A percentile compares a stretch with the other conserved stretches of the same genome.
Conservation (phyloP, 1,284 basidiomycete genomes). For the Fomitopsis pinicola region DNA sequence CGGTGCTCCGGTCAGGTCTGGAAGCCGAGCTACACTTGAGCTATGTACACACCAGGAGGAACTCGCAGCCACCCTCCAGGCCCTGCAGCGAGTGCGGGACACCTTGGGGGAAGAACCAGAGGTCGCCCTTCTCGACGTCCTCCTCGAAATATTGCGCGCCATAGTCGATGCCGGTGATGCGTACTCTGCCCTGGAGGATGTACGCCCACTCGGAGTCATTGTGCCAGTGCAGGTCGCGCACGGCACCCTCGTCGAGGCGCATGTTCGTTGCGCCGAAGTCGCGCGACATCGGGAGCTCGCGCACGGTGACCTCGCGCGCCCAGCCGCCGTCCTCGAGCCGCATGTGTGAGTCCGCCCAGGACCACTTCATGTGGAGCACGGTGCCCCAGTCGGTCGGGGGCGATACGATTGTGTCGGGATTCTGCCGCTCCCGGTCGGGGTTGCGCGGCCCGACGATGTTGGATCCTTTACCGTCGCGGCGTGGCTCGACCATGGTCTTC, state of each 20-base stretch:
- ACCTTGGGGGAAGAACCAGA: slow-evolving; percentile 66
- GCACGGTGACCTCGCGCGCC: slow-evolving; percentile 32
- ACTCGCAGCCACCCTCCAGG: slow-evolving; percentile 59
- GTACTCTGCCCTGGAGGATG: slow-evolving; percentile 53
- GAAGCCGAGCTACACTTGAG: neutral
- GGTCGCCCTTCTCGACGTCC: slow-evolving; percentile 35
- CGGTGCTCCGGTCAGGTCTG: neutral
- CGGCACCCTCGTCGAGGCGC: slow-evolving; percentile 57
- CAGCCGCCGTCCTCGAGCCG: slow-evolving; percentile 65
- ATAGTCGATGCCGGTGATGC: slow-evolving; percentile 54
- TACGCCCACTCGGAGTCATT: slow-evolving; percentile 50
- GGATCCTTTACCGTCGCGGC: slow-evolving; percentile 40
- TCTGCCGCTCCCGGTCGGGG: slow-evolving; percentile 43
- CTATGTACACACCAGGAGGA: slow-evolving; percentile 47
- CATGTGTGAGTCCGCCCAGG: slow-evolving; percentile 61
- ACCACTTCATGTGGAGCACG: slow-evolving; percentile 66
- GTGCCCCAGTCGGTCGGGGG: slow-evolving; percentile 59
- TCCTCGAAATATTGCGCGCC: slow-evolving; percentile 57
- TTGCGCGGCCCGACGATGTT: slow-evolving; percentile 53
- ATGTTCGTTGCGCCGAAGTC: slow-evolving; percentile 52
- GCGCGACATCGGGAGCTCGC: slow-evolving; percentile 9
- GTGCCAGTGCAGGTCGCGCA: slow-evolving; percentile 38
- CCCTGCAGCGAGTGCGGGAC: slow-evolving; percentile 52
- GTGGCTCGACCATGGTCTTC: slow-evolving; percentile 18
- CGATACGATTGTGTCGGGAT: slow-evolving; percentile 56